Conservation (phyloP, 176 grass and related monocot genomes). For the Tillandsia fasciculata region DNA sequence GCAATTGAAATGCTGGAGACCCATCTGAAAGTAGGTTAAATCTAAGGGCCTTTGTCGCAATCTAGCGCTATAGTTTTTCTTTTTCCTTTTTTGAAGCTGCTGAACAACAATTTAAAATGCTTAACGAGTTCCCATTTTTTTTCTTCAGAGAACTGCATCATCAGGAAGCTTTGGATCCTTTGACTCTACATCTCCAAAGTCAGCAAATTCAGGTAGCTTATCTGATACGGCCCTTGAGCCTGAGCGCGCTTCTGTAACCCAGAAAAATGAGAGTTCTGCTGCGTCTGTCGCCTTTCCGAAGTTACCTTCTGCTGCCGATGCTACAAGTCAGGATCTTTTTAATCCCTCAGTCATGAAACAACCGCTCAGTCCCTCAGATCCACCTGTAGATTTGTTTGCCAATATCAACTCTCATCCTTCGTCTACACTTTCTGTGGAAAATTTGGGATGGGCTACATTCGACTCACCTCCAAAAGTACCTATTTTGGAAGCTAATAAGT, state of each 20-base stretch:
- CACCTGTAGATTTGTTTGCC: conserved; percentile 53
- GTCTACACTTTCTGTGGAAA: conserved; percentile 20
- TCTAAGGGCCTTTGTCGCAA: no score
- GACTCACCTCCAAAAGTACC: conserved; percentile 45
- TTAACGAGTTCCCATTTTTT: conserved; percentile 15
- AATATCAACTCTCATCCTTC: conserved; percentile 23
- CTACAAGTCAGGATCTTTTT: conserved; percentile 31
- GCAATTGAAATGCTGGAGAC: no score
- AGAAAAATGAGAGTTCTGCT: conserved; percentile 7
- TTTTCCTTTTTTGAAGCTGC: neutral
- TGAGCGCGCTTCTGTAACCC: conserved; percentile 14
- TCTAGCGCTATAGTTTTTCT: no score
- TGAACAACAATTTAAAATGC: neutral
- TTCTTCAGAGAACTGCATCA: conserved; percentile 47
- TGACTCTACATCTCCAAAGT: conserved; percentile 34
- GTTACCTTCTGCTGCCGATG: conserved; percentile 27
- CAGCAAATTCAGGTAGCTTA: conserved; percentile 41
- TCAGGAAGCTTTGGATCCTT: conserved; percentile 34
- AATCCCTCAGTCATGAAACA: conserved; percentile 16
- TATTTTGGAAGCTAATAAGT: conserved; percentile 17
- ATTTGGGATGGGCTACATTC: conserved; percentile 81
- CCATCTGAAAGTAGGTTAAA: no score
- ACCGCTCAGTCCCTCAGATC: conserved; percentile 21
- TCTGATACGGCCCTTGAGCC: conserved; percentile 35
- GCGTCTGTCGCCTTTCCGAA: conserved; percentile 21